Evolutionary conservation across 1,284 basidiomycete genomes (phyloP).

Genomic region (Cystobasidiaceae sp.): DNA sequence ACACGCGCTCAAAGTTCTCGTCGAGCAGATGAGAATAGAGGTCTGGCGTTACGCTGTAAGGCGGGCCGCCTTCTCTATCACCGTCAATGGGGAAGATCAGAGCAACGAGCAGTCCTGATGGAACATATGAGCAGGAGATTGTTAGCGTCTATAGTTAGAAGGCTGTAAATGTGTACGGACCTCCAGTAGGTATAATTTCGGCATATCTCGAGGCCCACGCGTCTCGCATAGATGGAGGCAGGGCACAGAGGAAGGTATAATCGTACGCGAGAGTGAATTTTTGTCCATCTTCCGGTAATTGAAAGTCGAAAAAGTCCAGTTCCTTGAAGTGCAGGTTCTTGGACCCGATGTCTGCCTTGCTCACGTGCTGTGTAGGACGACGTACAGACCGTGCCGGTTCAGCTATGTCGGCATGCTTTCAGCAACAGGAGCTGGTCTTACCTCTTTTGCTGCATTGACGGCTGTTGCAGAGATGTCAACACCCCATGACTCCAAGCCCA

Average conservation of each 20-base stretch:
- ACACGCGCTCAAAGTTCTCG: constrained; percentile 35
- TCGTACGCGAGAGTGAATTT: constrained; percentile 30
- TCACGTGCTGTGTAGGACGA: neutral
- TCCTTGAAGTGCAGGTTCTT: constrained; percentile 23
- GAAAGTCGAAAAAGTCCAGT: constrained; percentile 37
- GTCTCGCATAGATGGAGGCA: constrained; percentile 18
- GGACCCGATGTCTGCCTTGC: neutral
- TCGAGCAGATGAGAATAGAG: constrained; percentile 32
- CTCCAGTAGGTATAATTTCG: constrained; percentile 29
- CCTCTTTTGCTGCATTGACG: constrained; percentile 30
- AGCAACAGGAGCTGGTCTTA: no score
- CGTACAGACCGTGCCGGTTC: neutral
- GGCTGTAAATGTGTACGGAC: neutral
- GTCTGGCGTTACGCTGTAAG: constrained; percentile 37
- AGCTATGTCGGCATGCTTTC: no score
- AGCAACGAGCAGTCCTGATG: constrained; percentile 15
- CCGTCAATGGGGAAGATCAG: constrained; percentile 35
- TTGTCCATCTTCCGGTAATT: constrained; percentile 11
- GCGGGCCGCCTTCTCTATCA: constrained; percentile 36
- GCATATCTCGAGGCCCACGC: constrained; percentile 29
- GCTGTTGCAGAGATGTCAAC: constrained; percentile 38
- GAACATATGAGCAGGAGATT: neutral
- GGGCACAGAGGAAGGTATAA: constrained; percentile 30
- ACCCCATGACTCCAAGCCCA: constrained; percentile 34
- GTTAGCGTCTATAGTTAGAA: no score